Evolutionary conservation across 2,329 filamentous ascomycete genomes (phyloP), one percentile per base, ranked within the genome.

Genomic region (Trichophyton benhamiae): DNA sequence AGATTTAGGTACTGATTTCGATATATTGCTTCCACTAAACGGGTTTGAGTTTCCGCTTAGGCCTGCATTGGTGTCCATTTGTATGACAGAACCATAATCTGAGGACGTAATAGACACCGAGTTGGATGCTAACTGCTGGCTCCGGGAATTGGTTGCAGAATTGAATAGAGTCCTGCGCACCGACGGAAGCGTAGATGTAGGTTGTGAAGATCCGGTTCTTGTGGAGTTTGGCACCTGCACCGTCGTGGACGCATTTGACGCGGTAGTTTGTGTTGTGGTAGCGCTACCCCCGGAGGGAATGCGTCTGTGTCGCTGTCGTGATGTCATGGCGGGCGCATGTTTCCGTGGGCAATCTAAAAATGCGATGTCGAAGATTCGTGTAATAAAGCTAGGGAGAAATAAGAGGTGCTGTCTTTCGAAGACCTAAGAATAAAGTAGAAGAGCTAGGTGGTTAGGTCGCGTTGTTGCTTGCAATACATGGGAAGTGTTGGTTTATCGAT

Each of bases 131-230:
- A 52, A 46, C 20, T 52, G 62, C 25, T 57, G 60, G 11, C 55
- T 58, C 9, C 33, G 33, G 25, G 57, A 22, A 41, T 60, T 53
- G 53, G 63, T 36, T n/a, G 27, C 27, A 20, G 59, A 38, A 41
- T 62, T 60, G 41, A 65, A 65, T n/a, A 65, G 60, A 5, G 63
- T 65, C 17, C 63, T 63, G 49, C 63, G 63, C 27, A 65, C 57
- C 13, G 61, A 60, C 0, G 63, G 63, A 36, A 57, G 48, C 17
- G 57, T 22, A 6, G 61, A 36, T 3, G 60, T 38, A 11, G 57
- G 58, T 25, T 60, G 46, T 42, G 15, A 36, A 20, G 60, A 7
- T 41, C 36, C 55, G 9, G 41, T 58, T 20, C 55, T 58, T 3
- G 41, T 25, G 55, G 33, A 17, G 52, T 46, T 60, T 42, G 9